Percentiles rank a stretch among this genome's conserved stretches.
phyloP scores from a whole-genome alignment of 495 filamentous ascomycete species.

The Jackrogersella minutella region DNA sequence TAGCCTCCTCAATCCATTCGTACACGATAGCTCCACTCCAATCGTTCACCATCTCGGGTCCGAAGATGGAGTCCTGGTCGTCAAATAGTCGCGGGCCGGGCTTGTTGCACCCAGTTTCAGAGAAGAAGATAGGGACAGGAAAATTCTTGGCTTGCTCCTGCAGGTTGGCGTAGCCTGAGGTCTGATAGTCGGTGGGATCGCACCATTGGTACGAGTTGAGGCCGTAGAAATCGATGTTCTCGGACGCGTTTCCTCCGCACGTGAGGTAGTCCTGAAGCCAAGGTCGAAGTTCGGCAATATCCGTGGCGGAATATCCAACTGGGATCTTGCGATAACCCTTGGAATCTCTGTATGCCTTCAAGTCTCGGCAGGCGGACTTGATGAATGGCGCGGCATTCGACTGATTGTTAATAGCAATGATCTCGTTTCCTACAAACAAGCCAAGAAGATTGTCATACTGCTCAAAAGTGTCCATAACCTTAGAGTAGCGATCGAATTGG shows the following conservation, averaged over 20 bases:
- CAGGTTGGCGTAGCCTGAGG: conserved; percentile 75
- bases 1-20: conserved; percentile 89
- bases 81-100: conserved; percentile 73
- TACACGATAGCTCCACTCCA: conserved; percentile 90
- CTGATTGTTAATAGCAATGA: conserved; percentile 67
- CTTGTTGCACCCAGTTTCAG: conserved; percentile 80
- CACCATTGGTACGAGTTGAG: conserved; percentile 94
- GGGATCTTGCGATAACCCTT: conserved; percentile 86
- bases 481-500: conserved; percentile 69
- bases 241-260: conserved; percentile 71
- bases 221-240: conserved; percentile 82
- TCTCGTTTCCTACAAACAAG: conserved; percentile 89
- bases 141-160: conserved; percentile 58
- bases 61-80: conserved; percentile 81
- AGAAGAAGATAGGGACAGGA: conserved; percentile 85
- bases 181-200: conserved; percentile 64
- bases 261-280: conserved; percentile 90
- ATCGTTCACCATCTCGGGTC: conserved; percentile 70
- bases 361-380: conserved; percentile 79
- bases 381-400: conserved; percentile 80
- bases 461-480: conserved; percentile 81
- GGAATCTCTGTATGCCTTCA: conserved; percentile 80
- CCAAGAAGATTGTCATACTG: conserved; percentile 80
- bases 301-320: conserved; percentile 89
- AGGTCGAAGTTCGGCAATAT: conserved; percentile 80